Percentiles rank a stretch among this genome's conserved stretches.
These are phyloP conservation scores for Ilex asprella DNA, from an alignment of 257 asterid species.

Conservation along the genomic window DNA sequence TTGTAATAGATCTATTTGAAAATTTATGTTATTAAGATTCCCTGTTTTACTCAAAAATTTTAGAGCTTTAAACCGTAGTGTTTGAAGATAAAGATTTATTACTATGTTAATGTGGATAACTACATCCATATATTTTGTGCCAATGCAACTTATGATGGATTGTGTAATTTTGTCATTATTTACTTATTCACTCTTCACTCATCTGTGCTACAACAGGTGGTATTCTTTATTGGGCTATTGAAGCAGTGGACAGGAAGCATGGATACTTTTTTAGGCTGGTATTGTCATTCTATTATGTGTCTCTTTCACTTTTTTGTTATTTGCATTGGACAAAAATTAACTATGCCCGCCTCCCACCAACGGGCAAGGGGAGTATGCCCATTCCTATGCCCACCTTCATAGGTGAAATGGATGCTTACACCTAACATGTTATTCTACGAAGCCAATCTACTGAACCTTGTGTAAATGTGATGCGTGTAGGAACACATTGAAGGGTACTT, in stretches of 20 bases:
- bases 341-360: too few relatives aligned
- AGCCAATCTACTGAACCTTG: background rate
- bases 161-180: too few relatives aligned
- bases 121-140: too few relatives aligned
- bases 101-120: too few relatives aligned
- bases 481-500: constrained; percentile 91
- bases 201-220: constrained; percentile 82
- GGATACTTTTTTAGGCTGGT: constrained; percentile 87
- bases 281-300: constrained; percentile 3
- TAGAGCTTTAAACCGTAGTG: too few relatives aligned
- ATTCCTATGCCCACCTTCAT: background rate
- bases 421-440: background rate
- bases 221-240: constrained; percentile 85
- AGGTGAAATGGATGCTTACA: background rate
- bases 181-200: constrained; percentile 1
- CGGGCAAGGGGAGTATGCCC: too few relatives aligned
- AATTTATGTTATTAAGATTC: too few relatives aligned
- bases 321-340: too few relatives aligned
- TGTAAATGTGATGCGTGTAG: constrained; percentile 19
- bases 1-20: too few relatives aligned
- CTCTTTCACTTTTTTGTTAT: constrained; percentile 9
- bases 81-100: too few relatives aligned
- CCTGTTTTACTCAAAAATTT: too few relatives aligned
- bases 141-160: too few relatives aligned
- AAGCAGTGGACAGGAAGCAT: constrained; percentile 78